phyloP scores from a whole-genome alignment of 2,329 filamentous ascomycete genomes.

The Dactylonectria estremocensis region DNA sequence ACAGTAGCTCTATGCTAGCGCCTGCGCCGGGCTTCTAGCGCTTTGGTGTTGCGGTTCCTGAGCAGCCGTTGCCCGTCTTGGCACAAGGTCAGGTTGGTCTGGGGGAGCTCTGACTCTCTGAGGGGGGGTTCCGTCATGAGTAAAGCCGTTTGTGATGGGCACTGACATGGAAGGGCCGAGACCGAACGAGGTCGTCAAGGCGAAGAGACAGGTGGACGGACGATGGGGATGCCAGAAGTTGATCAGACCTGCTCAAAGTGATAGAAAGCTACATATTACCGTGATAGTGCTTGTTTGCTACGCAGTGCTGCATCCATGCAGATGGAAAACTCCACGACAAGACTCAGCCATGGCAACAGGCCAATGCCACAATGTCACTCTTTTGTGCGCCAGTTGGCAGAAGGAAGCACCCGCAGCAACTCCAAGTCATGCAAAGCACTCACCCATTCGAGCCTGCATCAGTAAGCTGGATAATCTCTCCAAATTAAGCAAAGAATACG shows the following conservation, averaged over 20 bases:
- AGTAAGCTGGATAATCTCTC: not conserved
- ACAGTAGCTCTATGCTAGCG: not conserved
- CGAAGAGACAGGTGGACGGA: not conserved
- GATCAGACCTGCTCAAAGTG: not conserved
- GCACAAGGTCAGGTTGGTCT: not conserved
- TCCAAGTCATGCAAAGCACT: not conserved
- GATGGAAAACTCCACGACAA: not conserved
- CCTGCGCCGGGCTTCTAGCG: slow-evolving; percentile 1
- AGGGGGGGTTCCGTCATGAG: not conserved
- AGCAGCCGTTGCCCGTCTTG: not conserved
- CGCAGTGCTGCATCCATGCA: not conserved
- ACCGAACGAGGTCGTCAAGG: not conserved
- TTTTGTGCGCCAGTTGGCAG: not conserved
- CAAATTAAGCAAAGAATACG: not conserved
- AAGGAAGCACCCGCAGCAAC: not conserved
- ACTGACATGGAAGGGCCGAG: slow-evolving; percentile 3
- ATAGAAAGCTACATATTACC: not conserved
- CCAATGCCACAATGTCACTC: not conserved
- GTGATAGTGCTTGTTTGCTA: not conserved
- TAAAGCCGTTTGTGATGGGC: not conserved
- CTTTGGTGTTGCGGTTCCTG: not conserved
- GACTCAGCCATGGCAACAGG: not conserved
- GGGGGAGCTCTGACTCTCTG: not conserved
- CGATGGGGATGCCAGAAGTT: not conserved
- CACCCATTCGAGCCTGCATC: not conserved